These are phyloP conservation scores for Euptelea pleiosperma DNA, from an alignment of 164 flowering plant species.

Conservation along the genomic window DNA sequence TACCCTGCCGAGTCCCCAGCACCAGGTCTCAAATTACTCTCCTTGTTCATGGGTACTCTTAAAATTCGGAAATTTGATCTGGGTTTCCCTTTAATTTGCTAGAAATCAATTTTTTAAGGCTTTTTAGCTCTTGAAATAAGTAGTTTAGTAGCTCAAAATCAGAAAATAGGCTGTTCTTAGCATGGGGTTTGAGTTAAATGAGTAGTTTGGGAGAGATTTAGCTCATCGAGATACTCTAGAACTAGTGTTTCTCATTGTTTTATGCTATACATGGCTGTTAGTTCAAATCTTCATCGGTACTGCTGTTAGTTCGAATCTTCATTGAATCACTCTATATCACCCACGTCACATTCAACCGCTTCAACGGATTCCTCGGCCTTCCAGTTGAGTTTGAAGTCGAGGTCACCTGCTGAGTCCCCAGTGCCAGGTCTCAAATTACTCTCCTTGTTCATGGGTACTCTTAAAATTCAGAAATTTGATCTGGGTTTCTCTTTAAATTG, in stretches of 20 bases:
- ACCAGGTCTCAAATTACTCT: slow-evolving; percentile 59
- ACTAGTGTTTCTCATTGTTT: too few relatives aligned
- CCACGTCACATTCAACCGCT: slow-evolving; percentile 94
- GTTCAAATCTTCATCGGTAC: too few relatives aligned
- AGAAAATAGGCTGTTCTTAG: too few relatives aligned
- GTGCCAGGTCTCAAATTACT: slow-evolving; percentile 69
- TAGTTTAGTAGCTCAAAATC: too few relatives aligned
- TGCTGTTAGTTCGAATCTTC: too few relatives aligned
- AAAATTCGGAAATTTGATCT: slow-evolving; percentile 15
- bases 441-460: slow-evolving; percentile 11
- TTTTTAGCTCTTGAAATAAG: too few relatives aligned
- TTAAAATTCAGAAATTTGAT: slow-evolving; percentile 13
- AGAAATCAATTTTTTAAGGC: not conserved
- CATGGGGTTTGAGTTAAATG: too few relatives aligned
- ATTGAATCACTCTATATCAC: too few relatives aligned
- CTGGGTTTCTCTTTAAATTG: slow-evolving; percentile 16
- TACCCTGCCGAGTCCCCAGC: slow-evolving; percentile 79
- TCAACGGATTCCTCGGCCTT: slow-evolving; percentile 90
- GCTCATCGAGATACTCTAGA: too few relatives aligned
- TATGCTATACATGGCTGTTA: too few relatives aligned
- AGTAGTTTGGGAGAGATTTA: too few relatives aligned
- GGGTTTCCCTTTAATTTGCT: slow-evolving; percentile 10
- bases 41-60: slow-evolving; percentile 13
- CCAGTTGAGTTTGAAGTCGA: slow-evolving; percentile 91
- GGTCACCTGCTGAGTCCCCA: slow-evolving; percentile 73